Evolutionary conservation across 345 rosid species (phyloP), one percentile per base, ranked within the genome.

Genomic region (Dovyalis caffra): DNA sequence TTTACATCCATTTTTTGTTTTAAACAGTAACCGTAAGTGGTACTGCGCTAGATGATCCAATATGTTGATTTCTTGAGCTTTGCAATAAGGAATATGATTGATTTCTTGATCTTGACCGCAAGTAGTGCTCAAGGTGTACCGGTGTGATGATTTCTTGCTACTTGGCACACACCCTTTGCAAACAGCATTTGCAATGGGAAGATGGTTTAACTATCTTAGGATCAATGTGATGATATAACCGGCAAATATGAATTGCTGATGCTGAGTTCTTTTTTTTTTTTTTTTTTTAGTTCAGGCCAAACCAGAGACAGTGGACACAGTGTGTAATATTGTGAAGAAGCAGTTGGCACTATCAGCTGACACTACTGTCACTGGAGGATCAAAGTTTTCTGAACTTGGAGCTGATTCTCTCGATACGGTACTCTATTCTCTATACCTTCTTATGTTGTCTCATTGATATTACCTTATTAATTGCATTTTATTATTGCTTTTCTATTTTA

Each of bases 391-490:
- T 60, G 76, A 77, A 32, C 86, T 86, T 26, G 89, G 87, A 68
- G 87, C 89, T 47, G 89, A 84, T 77, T 84, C 88, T 65, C 89
- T 86, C 18, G 91, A 88, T 78, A 86, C 88, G 74, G 91, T 84
- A 63, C 43, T 40, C 32, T 15, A n/a, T n/a, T n/a, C n/a, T n/a
- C n/a, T n/a, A n/a, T n/a, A n/a, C n/a, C n/a, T n/a, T n/a, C n/a
- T n/a, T n/a, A n/a, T n/a, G n/a, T n/a, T n/a, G n/a, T n/a, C n/a
- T n/a, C n/a, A n/a, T n/a, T n/a, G n/a, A n/a, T n/a, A n/a, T n/a
- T n/a, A n/a, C n/a, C n/a, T n/a, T n/a, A n/a, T n/a, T n/a, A n/a
- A n/a, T n/a, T n/a, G n/a, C n/a, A n/a, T n/a, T n/a, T n/a, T n/a
- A n/a, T n/a, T n/a, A n/a, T n/a, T n/a, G n/a, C n/a, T n/a, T n/a